These are phyloP conservation scores for Pythium dissotocum DNA, from an alignment of 352 stramenopile genomes.

Conservation along the genomic window DNA sequence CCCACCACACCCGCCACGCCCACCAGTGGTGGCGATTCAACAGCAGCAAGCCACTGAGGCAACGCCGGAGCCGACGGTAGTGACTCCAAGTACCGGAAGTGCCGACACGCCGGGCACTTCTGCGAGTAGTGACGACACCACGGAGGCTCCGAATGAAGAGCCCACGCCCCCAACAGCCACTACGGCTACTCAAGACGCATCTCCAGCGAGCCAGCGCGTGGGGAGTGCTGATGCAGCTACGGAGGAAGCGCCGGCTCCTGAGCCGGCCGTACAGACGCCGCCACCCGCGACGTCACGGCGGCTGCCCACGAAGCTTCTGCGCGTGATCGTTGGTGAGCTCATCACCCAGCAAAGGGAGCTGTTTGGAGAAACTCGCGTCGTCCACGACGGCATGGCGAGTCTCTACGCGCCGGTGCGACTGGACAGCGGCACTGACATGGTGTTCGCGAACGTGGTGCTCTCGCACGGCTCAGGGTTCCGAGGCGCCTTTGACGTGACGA, in stretches of 20 bases:
- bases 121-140: background rate
- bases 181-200: background rate
- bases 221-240: background rate
- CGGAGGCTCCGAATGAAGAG: background rate
- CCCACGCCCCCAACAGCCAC: background rate
- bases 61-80: no score
- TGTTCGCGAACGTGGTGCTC: slow-evolving; percentile 1
- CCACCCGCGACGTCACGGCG: background rate
- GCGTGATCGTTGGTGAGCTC: slow-evolving; percentile 18
- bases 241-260: background rate
- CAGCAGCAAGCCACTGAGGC: background rate
- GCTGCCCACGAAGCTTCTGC: slow-evolving; percentile 15
- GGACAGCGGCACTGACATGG: slow-evolving; percentile 7
- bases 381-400: slow-evolving; percentile 17
- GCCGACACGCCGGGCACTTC: no score
- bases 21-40: background rate
- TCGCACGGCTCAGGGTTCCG: background rate
- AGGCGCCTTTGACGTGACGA: slow-evolving; percentile 18
- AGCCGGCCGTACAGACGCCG: background rate
- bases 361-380: background rate
- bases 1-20: background rate
- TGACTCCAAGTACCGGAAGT: background rate
- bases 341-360: background rate
- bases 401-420: slow-evolving; percentile 15
- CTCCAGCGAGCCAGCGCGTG: background rate